Percentiles rank a stretch among this genome's conserved stretches.
These are phyloP conservation scores for Saturnispora hagleri DNA, from an alignment of 805 yeast genomes.

Conservation along the genomic window DNA sequence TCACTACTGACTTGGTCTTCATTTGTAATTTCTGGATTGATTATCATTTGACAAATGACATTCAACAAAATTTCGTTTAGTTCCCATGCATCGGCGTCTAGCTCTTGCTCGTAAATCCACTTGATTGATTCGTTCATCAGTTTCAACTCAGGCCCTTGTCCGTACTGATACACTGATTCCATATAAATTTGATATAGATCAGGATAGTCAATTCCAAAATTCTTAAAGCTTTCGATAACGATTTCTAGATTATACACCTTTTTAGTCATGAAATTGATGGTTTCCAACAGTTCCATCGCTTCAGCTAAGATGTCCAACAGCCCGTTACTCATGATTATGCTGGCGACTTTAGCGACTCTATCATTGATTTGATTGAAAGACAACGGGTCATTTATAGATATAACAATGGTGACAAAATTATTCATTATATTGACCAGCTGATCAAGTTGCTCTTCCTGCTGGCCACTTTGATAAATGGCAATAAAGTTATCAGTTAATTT, in stretches of 20 bases:
- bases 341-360: slow-evolving; percentile 59
- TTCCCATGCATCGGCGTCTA: slow-evolving; percentile 17
- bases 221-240: slow-evolving; percentile 38
- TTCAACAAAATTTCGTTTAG: slow-evolving; percentile 17
- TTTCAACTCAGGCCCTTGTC: slow-evolving; percentile 20
- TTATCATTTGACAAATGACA: slow-evolving; percentile 11
- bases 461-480: slow-evolving; percentile 38
- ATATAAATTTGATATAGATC: slow-evolving; percentile 41
- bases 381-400: slow-evolving; percentile 69
- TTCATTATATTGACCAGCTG: slow-evolving; percentile 76
- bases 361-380: slow-evolving; percentile 42
- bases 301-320: slow-evolving; percentile 71
- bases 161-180: slow-evolving; percentile 38
- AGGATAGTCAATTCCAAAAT: slow-evolving; percentile 43
- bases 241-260: slow-evolving; percentile 25
- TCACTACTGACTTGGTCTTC: neutral
- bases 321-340: slow-evolving; percentile 54
- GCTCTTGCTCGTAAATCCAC: slow-evolving; percentile 13
- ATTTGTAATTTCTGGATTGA: neutral
- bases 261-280: slow-evolving; percentile 55
- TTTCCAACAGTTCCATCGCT: slow-evolving; percentile 59
- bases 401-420: slow-evolving; percentile 72
- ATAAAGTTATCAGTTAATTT: slow-evolving; percentile 68
- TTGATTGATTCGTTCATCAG: slow-evolving; percentile 18
- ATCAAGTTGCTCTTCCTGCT: slow-evolving; percentile 39